These are phyloP conservation scores for Russula abietina DNA, from an alignment of 768 basidiomycete species.

Conservation along the genomic window DNA sequence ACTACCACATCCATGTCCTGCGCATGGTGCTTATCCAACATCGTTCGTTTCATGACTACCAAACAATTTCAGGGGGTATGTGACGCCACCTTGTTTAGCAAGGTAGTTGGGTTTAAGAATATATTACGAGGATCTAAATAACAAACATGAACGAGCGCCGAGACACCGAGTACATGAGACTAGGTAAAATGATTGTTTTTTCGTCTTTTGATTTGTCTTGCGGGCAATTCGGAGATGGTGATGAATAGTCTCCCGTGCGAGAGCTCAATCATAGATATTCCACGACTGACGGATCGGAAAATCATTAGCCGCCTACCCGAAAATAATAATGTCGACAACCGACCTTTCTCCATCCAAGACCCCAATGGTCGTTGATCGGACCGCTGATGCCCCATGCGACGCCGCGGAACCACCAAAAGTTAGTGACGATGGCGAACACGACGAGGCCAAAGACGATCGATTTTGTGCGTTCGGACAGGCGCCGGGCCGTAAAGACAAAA, in stretches of 20 bases:
- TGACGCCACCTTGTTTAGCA: not conserved
- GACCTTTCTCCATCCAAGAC: constrained; percentile 70
- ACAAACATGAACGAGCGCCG: not conserved
- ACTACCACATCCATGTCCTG: not conserved
- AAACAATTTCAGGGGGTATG: not conserved
- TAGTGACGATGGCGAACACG: constrained; percentile 53
- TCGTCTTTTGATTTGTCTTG: not conserved
- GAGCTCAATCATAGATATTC: constrained; percentile 30
- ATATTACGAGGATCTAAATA: constrained; percentile 22
- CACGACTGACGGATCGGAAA: constrained; percentile 28
- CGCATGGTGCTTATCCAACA: not conserved
- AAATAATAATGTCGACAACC: constrained; percentile 20
- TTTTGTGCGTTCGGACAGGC: constrained; percentile 60
- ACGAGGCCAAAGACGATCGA: constrained; percentile 61
- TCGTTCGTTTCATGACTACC: not conserved
- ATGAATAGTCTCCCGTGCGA: not conserved
- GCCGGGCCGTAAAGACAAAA: constrained; percentile 76
- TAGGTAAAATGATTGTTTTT: not conserved
- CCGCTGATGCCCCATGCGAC: constrained; percentile 92
- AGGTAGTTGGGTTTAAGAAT: not conserved
- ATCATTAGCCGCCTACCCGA: not conserved
- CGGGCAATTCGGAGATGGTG: not conserved
- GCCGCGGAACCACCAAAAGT: constrained; percentile 94
- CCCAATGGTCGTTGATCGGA: constrained; percentile 72
- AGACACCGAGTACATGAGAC: not conserved